Evolutionary conservation across 73 alveolate genomes (phyloP), one percentile per base, ranked within the genome.

Genomic region (Blepharisma stoltei): DNA sequence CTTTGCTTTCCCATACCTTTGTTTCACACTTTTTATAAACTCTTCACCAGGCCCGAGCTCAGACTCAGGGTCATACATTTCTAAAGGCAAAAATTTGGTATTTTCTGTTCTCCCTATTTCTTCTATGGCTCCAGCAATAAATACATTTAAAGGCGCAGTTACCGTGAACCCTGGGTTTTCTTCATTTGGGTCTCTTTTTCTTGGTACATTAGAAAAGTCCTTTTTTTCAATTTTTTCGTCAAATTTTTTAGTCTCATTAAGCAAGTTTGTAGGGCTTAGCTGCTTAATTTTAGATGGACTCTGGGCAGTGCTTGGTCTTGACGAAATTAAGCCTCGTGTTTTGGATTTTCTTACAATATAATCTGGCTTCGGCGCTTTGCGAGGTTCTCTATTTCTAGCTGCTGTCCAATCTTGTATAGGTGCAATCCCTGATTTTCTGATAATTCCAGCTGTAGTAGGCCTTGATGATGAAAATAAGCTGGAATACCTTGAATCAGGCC

Each of bases 31-130:
- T 25, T 43, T 69, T 37, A 69, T 69, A 25, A 69, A 44, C 32
- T 21, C 27, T 5, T 18, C 25, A 5, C 54, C 54, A n/a, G 18
- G 37, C 14, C 27, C 60, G 1, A n/a, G 11, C 1, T 69, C 79
- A 2, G n/a, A 11, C 11, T 44, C 54, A 38, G 79, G 71, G 5
- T 69, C 60, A 69, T 69, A 69, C 65, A 69, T 38, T 69, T 69
- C 79, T 37, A 69, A n/a, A 38, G 55, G 55, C 27, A 69, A 69
- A 46, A 69, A 69, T 21, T 69, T 69, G 5, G 73, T 60, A 25
- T 60, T 14, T 14, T 60, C 73, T 1, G 73, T 60, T 5, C 73
- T 60, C 3, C 73, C 73, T 9, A 60, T 8, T 60, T 60, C 73
- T 25, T 60, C 73, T 60, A 8, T 60, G 2, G 73, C 73, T 60